Evolutionary conservation across 257 asterid species (phyloP).

Genomic region (Gardenia jasminoides): DNA sequence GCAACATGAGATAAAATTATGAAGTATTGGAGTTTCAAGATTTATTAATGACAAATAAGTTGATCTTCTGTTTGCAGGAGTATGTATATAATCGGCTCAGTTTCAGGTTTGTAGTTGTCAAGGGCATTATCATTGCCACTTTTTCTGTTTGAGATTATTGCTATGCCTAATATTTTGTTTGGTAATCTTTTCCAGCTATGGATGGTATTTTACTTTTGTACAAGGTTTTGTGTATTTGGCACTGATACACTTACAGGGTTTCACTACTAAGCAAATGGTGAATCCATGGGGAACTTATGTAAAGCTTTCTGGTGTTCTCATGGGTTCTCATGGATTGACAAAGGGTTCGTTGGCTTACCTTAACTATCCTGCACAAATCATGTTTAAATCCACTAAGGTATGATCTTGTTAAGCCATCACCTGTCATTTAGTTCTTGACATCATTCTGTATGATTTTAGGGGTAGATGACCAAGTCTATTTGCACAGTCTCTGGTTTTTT

Average conservation of each 20-base stretch:
- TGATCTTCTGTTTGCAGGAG: constrained; percentile 51
- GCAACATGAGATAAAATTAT: neutral
- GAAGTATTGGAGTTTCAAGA: constrained; percentile 16
- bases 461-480: neutral
- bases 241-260: constrained; percentile 71
- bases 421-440: neutral
- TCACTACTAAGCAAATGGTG: constrained; percentile 92
- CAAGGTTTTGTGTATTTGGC: constrained; percentile 91
- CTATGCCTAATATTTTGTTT: neutral
- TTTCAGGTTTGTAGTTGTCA: constrained; percentile 51
- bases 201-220: constrained; percentile 92
- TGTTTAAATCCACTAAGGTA: constrained; percentile 98
- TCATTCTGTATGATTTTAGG: neutral
- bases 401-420: neutral
- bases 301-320: constrained; percentile 84
- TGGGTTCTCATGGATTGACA: constrained; percentile 96
- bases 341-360: constrained; percentile 92
- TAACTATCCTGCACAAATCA: constrained; percentile 93
- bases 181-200: constrained; percentile 56
- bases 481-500: neutral
- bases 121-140: neutral
- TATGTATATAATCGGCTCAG: constrained; percentile 81
- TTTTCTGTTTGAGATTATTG: neutral
- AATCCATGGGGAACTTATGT: constrained; percentile 90
- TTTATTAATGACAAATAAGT: constrained; percentile 24